Percentiles rank a stretch among this genome's conserved stretches.
Conservation (phyloP, 371 early-diverging fungal species). For the Actinomortierella wolfii region DNA sequence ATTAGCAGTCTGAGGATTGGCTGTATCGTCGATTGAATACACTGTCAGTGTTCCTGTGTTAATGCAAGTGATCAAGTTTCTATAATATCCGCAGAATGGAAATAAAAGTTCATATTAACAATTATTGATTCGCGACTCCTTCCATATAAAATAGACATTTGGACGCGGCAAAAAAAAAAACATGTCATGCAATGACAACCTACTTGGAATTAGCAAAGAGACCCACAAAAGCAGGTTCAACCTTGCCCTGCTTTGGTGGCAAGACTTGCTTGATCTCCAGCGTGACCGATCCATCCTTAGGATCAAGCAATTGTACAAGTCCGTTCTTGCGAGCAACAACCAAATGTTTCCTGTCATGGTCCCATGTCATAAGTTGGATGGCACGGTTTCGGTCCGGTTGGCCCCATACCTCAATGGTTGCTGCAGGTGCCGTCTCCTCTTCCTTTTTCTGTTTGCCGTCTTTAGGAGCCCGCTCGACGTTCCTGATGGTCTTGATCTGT, state of each 20-base stretch:
- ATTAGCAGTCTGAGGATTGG: constrained; percentile 2
- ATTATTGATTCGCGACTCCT: neutral
- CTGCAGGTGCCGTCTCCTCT: constrained; percentile 30
- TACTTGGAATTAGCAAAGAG: constrained; percentile 60
- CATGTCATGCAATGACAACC: neutral
- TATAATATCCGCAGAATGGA: constrained; percentile 12
- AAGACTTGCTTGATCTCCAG: constrained; percentile 47
- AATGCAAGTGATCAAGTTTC: constrained; percentile 56
- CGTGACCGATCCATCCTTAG: constrained; percentile 53
- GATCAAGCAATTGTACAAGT: constrained; percentile 56
- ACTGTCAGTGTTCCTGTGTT: constrained; percentile 43
- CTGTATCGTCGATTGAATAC: constrained; percentile 19
- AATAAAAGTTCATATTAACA: neutral
- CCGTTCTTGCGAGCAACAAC: constrained; percentile 74
- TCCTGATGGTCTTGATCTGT: constrained; percentile 24
- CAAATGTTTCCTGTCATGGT: constrained; percentile 39
- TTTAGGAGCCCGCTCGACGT: constrained; percentile 9
- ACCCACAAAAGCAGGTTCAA: constrained; percentile 63
- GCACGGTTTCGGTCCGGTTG: constrained; percentile 55
- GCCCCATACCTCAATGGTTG: constrained; percentile 54
- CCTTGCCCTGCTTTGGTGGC: constrained; percentile 41
- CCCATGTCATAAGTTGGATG: constrained; percentile 62
- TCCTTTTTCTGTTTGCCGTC: constrained; percentile 26
- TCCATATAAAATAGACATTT: constrained; percentile 8
- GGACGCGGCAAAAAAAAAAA: neutral